These are phyloP conservation scores for Botrytis byssoidea DNA, from an alignment of 2,329 filamentous ascomycete species.

Conservation along the genomic window DNA sequence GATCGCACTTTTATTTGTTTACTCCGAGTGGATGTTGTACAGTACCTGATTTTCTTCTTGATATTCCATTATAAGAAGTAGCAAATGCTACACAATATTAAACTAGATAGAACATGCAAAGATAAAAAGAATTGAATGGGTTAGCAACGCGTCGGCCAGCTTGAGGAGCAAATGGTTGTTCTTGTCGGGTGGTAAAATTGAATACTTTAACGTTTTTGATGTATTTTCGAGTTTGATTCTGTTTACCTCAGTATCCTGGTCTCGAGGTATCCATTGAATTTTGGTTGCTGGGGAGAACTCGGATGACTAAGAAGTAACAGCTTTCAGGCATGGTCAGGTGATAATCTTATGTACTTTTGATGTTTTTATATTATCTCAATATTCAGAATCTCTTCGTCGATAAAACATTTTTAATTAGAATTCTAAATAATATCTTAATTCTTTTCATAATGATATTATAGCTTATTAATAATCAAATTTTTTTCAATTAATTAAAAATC, in stretches of 20 bases:
- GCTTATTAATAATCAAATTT: too few species aligned
- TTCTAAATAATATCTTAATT: background rate
- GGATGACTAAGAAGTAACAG: constrained; percentile 7
- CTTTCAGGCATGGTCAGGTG: background rate
- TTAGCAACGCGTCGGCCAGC: background rate
- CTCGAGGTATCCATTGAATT: background rate
- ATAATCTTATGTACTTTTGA: background rate
- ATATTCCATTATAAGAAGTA: constrained; percentile 33
- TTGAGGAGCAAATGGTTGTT: constrained; percentile 6
- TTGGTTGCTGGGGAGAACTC: constrained; percentile 15
- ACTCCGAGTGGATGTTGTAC: background rate
- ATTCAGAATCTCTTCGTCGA: too few species aligned
- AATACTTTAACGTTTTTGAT: background rate
- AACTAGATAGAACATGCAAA: constrained; percentile 31
- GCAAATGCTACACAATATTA: constrained; percentile 31
- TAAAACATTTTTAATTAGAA: too few species aligned
- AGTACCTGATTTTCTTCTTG: constrained; percentile 35
- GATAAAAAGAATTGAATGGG: background rate
- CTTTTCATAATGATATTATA: too few species aligned
- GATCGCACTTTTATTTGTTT: constrained; percentile 9
- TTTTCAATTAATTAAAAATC: too few species aligned
- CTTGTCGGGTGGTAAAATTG: background rate
- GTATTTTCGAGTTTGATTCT: constrained; percentile 12
- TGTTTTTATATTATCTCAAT: too few species aligned
- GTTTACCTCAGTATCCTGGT: constrained; percentile 8